A percentile compares a stretch with the other conserved stretches of the same genome.
Conservation (phyloP, 2,329 filamentous ascomycete genomes). For the Sphaerulina populicola region DNA sequence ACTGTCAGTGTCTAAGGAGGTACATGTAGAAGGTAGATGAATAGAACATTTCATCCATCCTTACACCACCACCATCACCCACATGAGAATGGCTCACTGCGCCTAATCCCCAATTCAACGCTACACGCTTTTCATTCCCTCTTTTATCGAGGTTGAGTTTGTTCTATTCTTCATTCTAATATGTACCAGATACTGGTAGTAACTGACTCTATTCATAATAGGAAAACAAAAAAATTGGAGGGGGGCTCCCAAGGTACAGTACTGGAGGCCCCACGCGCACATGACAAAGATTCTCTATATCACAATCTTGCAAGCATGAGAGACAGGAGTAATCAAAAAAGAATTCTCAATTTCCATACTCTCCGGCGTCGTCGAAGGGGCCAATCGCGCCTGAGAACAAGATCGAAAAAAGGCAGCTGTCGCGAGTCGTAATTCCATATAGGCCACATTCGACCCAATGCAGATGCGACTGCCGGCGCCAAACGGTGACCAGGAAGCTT, state of each 20-base stretch:
- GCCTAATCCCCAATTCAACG: no score
- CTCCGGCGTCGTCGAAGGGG: constrained; percentile 20
- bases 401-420: constrained; percentile 26
- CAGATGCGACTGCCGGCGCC: constrained; percentile 27
- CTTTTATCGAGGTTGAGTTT: no score
- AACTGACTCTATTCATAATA: no score
- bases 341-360: constrained; percentile 30
- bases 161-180: no score
- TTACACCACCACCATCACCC: no score
- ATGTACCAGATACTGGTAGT: no score
- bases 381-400: constrained; percentile 20
- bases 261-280: no score
- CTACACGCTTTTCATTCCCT: no score
- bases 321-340: constrained; percentile 29
- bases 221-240: no score
- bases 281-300: constrained; percentile 3
- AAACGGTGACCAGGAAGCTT: constrained; percentile 25
- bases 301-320: constrained; percentile 26
- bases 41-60: background rate
- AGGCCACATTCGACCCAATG: constrained; percentile 29
- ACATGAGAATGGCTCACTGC: no score
- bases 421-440: constrained; percentile 27
- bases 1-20: constrained; percentile 8
- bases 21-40: background rate
- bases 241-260: no score